Evolutionary conservation across 2,329 filamentous ascomycete genomes (phyloP), one percentile per base, ranked within the genome.

Genomic region (Hymenoscyphus occultus): DNA sequence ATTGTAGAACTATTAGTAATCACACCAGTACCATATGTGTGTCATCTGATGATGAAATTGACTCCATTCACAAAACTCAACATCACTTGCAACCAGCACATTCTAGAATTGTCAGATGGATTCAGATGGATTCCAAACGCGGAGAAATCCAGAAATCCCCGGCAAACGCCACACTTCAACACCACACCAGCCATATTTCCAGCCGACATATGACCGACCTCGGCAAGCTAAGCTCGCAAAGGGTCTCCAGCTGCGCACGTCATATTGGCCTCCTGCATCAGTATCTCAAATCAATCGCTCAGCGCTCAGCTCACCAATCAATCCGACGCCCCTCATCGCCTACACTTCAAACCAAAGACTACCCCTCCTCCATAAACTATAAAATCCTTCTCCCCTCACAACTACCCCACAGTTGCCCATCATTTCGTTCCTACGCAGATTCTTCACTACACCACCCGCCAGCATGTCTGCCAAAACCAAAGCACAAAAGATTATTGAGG

Each of bases 381-480:
- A 54, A 54, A 54, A 13, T 9, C 62, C 59, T 22, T 58, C 62
- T 59, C 65, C 62, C 65, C 56, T 19, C 19, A 45, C 60, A 58
- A 60, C 64, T n/a, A 6, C 31, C 13, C 28, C 61, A 67, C 61
- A 56, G 59, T 75, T 69, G 73, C 73, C 71, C 72, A 74, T 61
- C 71, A 86, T 86, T 83, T 91, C 87, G 81, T 83, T 94, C 79
- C 80, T 91, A 75, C 85, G 87, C 75, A 83, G 86, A 76, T 83
- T 96, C 76, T 95, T 96, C 79, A 81, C 81, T 73, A 81, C 84
- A 78, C 80, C 79, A 71, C 83, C 90, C 72, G 83, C 85, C 80
- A 85, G 81, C 74, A 96, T 96, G 91, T 88, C 91, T 75, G 86
- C 90, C 77, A 92, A 91, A 81, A 83, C 85, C 69, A 96, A 96